A percentile compares a stretch with the other conserved stretches of the same genome.
Conservation (phyloP, 305 asterid species). For the Euphrasia arctica region DNA sequence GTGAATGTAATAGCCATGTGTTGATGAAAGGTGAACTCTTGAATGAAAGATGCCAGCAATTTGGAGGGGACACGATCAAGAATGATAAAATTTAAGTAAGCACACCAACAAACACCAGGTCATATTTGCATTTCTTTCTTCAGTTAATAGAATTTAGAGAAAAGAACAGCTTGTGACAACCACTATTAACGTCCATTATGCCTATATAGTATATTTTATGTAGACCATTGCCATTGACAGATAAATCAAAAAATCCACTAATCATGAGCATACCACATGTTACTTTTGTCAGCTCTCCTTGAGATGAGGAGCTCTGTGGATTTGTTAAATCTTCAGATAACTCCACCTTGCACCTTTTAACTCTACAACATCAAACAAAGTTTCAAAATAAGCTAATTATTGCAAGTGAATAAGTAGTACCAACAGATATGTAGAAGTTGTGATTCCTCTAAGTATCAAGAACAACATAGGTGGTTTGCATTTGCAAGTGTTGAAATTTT, state of each 20-base stretch:
- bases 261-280: conserved; percentile 37
- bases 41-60: background rate
- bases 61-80: background rate
- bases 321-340: conserved; percentile 29
- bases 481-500: conserved; percentile 17
- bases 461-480: conserved; percentile 19
- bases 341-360: conserved; percentile 73
- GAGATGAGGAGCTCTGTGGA: conserved; percentile 38
- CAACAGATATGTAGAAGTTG: background rate
- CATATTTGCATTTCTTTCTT: background rate
- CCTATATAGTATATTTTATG: conserved; percentile 10
- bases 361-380: conserved; percentile 37
- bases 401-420: conserved; percentile 22
- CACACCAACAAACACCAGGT: conserved; percentile 15
- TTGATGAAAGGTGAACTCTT: background rate
- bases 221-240: conserved; percentile 12
- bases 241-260: conserved; percentile 11
- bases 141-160: conserved; percentile 4
- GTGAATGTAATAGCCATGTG: conserved; percentile 3
- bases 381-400: conserved; percentile 18
- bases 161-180: conserved; percentile 4
- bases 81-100: conserved; percentile 11
- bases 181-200: conserved; percentile 10
- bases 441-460: conserved; percentile 2
- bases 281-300: conserved; percentile 34